These are phyloP conservation scores for Hypoxylon sp. DNA, from an alignment of 2,329 filamentous ascomycete species.

Conservation along the genomic window DNA sequence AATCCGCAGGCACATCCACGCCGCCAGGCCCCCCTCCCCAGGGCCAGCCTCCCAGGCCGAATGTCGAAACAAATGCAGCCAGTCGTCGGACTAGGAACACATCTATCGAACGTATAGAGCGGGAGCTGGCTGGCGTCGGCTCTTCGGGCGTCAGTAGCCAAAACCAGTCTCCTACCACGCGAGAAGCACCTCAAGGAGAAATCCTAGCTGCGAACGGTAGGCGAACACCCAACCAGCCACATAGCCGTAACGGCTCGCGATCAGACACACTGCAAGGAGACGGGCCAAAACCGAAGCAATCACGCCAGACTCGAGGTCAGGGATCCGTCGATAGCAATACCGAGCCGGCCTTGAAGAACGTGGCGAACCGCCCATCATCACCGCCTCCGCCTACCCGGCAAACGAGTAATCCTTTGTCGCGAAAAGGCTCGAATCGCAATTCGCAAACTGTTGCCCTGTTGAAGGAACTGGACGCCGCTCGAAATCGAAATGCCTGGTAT, in stretches of 20 bases:
- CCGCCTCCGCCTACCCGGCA: constrained; percentile 66
- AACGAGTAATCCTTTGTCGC: constrained; percentile 63
- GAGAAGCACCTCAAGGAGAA: constrained; percentile 56
- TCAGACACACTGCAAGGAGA: constrained; percentile 47
- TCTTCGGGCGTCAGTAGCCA: constrained; percentile 49
- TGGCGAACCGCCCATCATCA: constrained; percentile 58
- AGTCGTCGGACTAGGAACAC: constrained; percentile 56
- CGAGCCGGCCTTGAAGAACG: constrained; percentile 60
- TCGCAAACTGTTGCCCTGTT: constrained; percentile 76
- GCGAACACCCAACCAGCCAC: constrained; percentile 67
- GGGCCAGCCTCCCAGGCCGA: constrained; percentile 61
- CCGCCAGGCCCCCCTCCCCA: constrained; percentile 63
- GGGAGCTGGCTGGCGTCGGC: constrained; percentile 45
- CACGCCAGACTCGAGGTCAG: constrained; percentile 65
- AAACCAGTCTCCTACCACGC: constrained; percentile 54
- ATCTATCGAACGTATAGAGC: constrained; percentile 57
- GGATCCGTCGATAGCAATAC: constrained; percentile 73
- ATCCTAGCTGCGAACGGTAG: constrained; percentile 65
- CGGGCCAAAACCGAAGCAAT: constrained; percentile 54
- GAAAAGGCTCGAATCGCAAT: constrained; percentile 67
- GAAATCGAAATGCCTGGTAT: constrained; percentile 95
- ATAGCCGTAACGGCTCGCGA: constrained; percentile 48
- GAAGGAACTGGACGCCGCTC: constrained; percentile 85
- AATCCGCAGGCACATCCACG: constrained; percentile 48
- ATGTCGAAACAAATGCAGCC: constrained; percentile 50